Percentiles rank a stretch among this genome's conserved stretches.
These are phyloP conservation scores for Nicotiana rustica DNA, from an alignment of 305 asterid genomes.

Conservation along the genomic window DNA sequence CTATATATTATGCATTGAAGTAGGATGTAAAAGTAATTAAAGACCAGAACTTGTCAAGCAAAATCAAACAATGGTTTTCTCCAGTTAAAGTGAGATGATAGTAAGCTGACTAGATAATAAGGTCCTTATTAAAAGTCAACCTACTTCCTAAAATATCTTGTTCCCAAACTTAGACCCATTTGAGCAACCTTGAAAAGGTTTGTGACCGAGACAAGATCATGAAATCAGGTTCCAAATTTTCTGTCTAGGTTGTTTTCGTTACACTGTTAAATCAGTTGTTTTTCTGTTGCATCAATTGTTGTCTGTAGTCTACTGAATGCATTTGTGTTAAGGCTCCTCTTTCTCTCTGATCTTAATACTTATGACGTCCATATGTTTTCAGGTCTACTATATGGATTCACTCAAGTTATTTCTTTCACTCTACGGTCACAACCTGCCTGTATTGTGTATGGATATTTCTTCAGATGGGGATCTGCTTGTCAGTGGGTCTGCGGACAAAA, in stretches of 20 bases:
- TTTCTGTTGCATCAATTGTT: background rate
- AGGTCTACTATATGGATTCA: constrained; percentile 91
- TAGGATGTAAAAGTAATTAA: background rate
- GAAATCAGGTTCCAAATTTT: background rate
- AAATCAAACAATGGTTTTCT: background rate
- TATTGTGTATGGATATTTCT: constrained; percentile 91
- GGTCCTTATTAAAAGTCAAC: constrained; percentile 19
- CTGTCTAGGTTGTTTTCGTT: constrained; percentile 6
- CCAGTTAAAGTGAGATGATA: background rate
- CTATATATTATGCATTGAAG: background rate
- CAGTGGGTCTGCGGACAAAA: constrained; percentile 91
- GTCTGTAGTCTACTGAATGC: background rate
- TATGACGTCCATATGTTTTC: constrained; percentile 34
- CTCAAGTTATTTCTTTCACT: constrained; percentile 75
- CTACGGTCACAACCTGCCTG: constrained; percentile 89
- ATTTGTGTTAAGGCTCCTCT: background rate
- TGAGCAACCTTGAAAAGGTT: no score
- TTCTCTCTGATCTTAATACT: constrained; percentile 32
- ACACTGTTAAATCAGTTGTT: constrained; percentile 6
- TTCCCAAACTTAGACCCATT: background rate
- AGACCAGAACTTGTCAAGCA: background rate
- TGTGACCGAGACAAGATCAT: background rate
- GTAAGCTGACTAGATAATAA: background rate
- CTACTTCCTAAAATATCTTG: background rate
- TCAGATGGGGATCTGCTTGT: constrained; percentile 90